Base-by-base conservation (phyloP, 331 rosid genomes). In the Arachis monticola region DNA sequence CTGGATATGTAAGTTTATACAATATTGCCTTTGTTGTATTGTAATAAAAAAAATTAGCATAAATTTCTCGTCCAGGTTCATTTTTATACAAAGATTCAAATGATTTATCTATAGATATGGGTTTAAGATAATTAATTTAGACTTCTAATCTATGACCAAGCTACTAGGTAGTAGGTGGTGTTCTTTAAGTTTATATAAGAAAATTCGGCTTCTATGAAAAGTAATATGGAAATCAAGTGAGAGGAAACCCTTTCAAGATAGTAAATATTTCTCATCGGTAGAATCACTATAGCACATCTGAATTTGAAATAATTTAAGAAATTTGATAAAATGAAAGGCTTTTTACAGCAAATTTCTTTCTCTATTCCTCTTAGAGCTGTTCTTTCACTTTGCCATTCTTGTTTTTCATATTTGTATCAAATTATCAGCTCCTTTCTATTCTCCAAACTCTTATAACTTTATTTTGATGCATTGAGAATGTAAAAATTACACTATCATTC, bases 341-440 rank as follows among this genome's bases (percentile, higher is more conserved):
- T 78, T 78, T 70, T 4, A 4, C n/a, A 4, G 22, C 48, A 63
- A 40, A 50, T 41, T 31, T 22, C 59, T 77, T 59, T 60, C 48
- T 48, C 65, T 35, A 70, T 42, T 65, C 42, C 68, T 47, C 62
- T 35, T 8, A 27, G 52, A 11, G n/a, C 8, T 48, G 41, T 32
- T 69, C 57, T 10, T 76, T 13, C 38, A 58, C 51, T 66, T 45
- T 7, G 13, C 42, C 10, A n/a, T 52, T 42, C 46, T 53, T 30
- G 47, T 35, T 70, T 70, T 70, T 51, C 57, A 51, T 11, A 72
- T 40, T 45, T 64, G 5, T 3, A 64, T 4, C 47, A 56, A 64
- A 13, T 9, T 47, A 30, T 67, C 64, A 40, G 10, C 64, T 65
- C 10, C 44, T 41, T 48, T 51, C 55, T 35, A 48, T 52, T 64